Percentiles rank a stretch among this genome's conserved stretches.
Conservation (phyloP, 257 asterid genomes). For the Leonotis leonurus region DNA sequence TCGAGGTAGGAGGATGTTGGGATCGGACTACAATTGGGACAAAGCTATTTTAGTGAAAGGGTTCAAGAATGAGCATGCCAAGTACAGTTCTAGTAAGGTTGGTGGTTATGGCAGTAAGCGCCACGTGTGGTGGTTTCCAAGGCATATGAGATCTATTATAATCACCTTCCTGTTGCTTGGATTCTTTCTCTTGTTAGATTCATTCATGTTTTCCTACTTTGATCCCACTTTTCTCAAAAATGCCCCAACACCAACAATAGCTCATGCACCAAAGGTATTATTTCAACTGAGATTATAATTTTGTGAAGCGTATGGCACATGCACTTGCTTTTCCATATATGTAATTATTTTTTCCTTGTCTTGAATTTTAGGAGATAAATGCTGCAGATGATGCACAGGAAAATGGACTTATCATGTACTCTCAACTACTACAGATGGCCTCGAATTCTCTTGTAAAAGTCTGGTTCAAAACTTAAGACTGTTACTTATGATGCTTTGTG, state of each 20-base stretch:
- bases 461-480: conserved; percentile 4
- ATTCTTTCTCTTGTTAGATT: conserved; percentile 51
- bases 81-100: conserved; percentile 38
- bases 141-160: conserved; percentile 42
- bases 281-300: neutral
- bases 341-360: neutral
- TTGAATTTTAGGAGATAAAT: conserved; percentile 31
- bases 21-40: conserved; percentile 39
- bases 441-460: conserved; percentile 70
- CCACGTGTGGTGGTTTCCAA: conserved; percentile 41
- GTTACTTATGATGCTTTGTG: neutral
- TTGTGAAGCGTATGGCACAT: neutral
- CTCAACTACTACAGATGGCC: conserved; percentile 57
- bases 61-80: conserved; percentile 37
- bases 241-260: conserved; percentile 22
- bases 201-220: conserved; percentile 48
- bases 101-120: conserved; percentile 41
- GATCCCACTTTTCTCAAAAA: conserved; percentile 34
- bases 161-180: conserved; percentile 45
- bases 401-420: conserved; percentile 44
- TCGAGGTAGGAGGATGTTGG: conserved; percentile 46
- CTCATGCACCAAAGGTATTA: conserved; percentile 34
- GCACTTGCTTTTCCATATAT: neutral
- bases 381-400: conserved; percentile 14
- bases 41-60: conserved; percentile 32